phyloP scores from a whole-genome alignment of 2,329 filamentous ascomycete species.

The Dothidotthia symphoricarpi region DNA sequence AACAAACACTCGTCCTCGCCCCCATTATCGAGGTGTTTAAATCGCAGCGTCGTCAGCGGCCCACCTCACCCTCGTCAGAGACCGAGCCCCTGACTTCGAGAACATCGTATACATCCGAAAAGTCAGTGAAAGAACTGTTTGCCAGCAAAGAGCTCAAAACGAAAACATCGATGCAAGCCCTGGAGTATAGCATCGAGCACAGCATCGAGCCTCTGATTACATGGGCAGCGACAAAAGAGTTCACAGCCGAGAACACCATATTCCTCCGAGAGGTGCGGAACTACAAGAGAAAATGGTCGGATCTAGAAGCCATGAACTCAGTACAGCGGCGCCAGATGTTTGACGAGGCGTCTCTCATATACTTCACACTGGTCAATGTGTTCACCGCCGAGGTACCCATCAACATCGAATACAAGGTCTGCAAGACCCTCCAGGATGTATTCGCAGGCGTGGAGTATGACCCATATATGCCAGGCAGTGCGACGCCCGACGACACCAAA shows the following conservation, averaged over 20 bases:
- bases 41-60: slow-evolving; percentile 15
- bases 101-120: slow-evolving; percentile 20
- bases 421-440: slow-evolving; percentile 33
- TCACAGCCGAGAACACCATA: slow-evolving; percentile 41
- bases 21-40: slow-evolving; percentile 34
- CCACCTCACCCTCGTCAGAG: slow-evolving; percentile 22
- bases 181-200: slow-evolving; percentile 37
- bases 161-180: slow-evolving; percentile 39
- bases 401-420: slow-evolving; percentile 43
- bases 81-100: slow-evolving; percentile 30
- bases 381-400: slow-evolving; percentile 40
- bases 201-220: slow-evolving; percentile 38
- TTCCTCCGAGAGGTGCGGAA: slow-evolving; percentile 42
- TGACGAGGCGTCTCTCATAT: slow-evolving; percentile 40
- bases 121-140: slow-evolving; percentile 20
- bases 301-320: slow-evolving; percentile 27
- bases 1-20: slow-evolving; percentile 40
- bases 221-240: slow-evolving; percentile 38
- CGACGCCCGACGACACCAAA: slow-evolving; percentile 22
- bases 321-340: slow-evolving; percentile 39
- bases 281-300: slow-evolving; percentile 38
- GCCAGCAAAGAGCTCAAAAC: slow-evolving; percentile 31
- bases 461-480: slow-evolving; percentile 33
- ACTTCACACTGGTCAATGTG: slow-evolving; percentile 40
- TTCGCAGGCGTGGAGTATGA: slow-evolving; percentile 39